A percentile compares a stretch with the other conserved stretches of the same genome.
Evolutionary conservation across 2,329 filamentous ascomycete species (phyloP).

Genomic region (Hysterium pulicare): DNA sequence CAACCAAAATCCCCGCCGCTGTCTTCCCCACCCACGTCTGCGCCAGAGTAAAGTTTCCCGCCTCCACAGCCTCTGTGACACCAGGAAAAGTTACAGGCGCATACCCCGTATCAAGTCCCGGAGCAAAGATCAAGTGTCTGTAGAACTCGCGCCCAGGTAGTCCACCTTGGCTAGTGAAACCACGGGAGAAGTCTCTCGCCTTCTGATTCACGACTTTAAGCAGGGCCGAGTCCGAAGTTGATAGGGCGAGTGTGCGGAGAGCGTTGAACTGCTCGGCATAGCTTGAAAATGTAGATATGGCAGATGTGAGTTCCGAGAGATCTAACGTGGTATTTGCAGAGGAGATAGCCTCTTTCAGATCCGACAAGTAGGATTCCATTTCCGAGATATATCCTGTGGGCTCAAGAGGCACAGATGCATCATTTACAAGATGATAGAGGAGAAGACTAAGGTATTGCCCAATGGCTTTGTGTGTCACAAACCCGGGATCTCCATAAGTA

Average conservation of each 20-base stretch:
- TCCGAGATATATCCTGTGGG: constrained; percentile 16
- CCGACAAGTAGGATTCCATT: constrained; percentile 14
- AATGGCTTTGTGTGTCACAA: constrained; percentile 17
- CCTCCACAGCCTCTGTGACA: constrained; percentile 16
- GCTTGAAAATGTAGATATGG: constrained; percentile 13
- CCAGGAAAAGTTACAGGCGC: constrained; percentile 17
- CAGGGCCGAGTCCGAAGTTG: constrained; percentile 5
- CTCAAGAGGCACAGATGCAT: constrained; percentile 18
- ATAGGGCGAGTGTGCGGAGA: not conserved
- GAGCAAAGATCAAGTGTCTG: constrained; percentile 18
- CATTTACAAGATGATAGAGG: constrained; percentile 18
- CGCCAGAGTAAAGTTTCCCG: constrained; percentile 11
- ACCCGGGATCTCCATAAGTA: constrained; percentile 19
- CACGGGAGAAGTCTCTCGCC: constrained; percentile 16
- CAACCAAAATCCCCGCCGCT: constrained; percentile 13
- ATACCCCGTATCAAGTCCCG: constrained; percentile 24
- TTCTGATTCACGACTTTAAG: constrained; percentile 17
- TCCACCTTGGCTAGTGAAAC: constrained; percentile 15
- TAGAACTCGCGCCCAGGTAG: constrained; percentile 18
- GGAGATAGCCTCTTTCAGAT: constrained; percentile 16
- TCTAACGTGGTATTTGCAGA: constrained; percentile 11
- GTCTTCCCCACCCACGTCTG: constrained; percentile 17
- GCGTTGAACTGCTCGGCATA: constrained; percentile 11
- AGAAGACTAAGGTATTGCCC: constrained; percentile 18
- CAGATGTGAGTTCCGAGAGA: constrained; percentile 7